These are phyloP conservation scores for Amanita inopinata DNA, from an alignment of 768 basidiomycete genomes.

Conservation along the genomic window DNA sequence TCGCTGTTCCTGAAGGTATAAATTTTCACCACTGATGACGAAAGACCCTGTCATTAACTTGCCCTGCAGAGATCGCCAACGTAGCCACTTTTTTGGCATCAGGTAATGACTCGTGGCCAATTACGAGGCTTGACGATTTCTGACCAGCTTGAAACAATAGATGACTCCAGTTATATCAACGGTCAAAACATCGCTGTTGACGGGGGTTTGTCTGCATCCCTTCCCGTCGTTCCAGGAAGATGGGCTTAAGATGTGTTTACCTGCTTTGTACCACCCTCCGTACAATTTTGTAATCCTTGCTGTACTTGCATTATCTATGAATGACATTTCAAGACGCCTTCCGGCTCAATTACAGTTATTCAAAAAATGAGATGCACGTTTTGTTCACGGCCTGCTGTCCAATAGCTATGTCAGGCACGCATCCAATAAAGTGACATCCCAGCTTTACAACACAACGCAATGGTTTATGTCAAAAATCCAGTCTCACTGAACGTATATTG, in stretches of 20 bases:
- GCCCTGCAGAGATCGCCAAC: constrained; percentile 68
- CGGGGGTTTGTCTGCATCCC: constrained; percentile 74
- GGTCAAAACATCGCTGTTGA: constrained; percentile 83
- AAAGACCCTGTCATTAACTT: constrained; percentile 9
- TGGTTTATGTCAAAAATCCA: too few relatives aligned
- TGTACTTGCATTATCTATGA: too few relatives aligned
- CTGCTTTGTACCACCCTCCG: too few relatives aligned
- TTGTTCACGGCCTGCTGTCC: too few relatives aligned
- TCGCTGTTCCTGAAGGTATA: constrained; percentile 72
- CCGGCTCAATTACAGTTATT: too few relatives aligned
- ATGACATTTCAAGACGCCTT: too few relatives aligned
- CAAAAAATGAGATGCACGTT: too few relatives aligned
- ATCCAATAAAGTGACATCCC: too few relatives aligned
- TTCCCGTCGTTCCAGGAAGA: constrained; percentile 71
- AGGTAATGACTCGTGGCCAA: constrained; percentile 41
- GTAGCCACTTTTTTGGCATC: constrained; percentile 81
- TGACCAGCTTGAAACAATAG: constrained; percentile 25
- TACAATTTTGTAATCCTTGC: too few relatives aligned
- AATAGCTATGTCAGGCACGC: too few relatives aligned
- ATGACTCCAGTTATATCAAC: constrained; percentile 88
- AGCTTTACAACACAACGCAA: too few relatives aligned
- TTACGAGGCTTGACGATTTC: background rate
- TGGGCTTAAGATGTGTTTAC: constrained; percentile 33
- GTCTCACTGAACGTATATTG: too few relatives aligned
- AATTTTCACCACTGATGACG: constrained; percentile 5